A percentile compares a stretch with the other conserved stretches of the same genome.
These are phyloP conservation scores for Sarcodon aspratus DNA, from an alignment of 768 basidiomycete species.

Conservation along the genomic window DNA sequence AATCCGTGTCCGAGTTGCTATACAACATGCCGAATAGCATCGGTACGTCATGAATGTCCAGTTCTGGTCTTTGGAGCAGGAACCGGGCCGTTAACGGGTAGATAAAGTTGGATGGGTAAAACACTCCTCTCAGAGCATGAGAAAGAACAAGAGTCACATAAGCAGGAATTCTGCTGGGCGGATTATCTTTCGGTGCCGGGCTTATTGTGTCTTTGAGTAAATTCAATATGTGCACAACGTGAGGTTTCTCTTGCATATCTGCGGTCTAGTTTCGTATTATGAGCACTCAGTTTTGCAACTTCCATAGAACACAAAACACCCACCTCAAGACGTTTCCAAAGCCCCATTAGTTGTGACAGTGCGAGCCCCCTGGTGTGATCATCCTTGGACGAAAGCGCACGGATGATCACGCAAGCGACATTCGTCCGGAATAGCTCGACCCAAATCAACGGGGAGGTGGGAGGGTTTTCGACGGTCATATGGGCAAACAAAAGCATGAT, in stretches of 20 bases:
- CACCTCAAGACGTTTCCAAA: constrained; percentile 58
- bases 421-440: constrained; percentile 81
- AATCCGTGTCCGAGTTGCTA: constrained; percentile 55
- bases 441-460: constrained; percentile 61
- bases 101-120: constrained; percentile 80
- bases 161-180: constrained; percentile 52
- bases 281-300: background rate
- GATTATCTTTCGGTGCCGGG: constrained; percentile 22
- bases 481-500: constrained; percentile 55
- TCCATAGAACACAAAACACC: constrained; percentile 10
- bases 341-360: constrained; percentile 43
- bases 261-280: constrained; percentile 23
- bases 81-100: constrained; percentile 83
- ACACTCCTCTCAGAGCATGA: constrained; percentile 72
- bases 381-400: constrained; percentile 60
- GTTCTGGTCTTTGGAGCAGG: constrained; percentile 76
- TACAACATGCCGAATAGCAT: constrained; percentile 87
- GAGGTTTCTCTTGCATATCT: constrained; percentile 68
- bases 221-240: constrained; percentile 60
- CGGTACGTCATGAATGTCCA: constrained; percentile 79
- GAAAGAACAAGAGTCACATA: constrained; percentile 73
- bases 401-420: constrained; percentile 59
- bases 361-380: constrained; percentile 47
- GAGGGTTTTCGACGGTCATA: constrained; percentile 47
- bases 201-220: constrained; percentile 50